Base-by-base conservation (phyloP, 352 stramenopile species). In the Globisporangium sylvaticum region DNA sequence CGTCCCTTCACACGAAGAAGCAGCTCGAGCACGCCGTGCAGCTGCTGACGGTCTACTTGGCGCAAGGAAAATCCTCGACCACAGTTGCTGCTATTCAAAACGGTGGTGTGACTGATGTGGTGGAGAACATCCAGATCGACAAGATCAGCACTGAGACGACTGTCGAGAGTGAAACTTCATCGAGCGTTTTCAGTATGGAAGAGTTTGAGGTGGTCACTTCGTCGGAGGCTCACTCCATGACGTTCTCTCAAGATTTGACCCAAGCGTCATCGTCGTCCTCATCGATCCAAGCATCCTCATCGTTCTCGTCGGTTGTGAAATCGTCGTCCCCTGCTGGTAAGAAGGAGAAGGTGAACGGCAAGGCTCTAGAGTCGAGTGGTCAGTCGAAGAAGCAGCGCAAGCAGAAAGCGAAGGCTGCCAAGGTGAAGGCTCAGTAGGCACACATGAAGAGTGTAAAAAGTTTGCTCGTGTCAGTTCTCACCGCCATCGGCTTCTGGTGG, bases 1-100 rank as follows among this genome's bases (percentile, higher is more conserved):
- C 83, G 55, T 80, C 83, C 20, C 67, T 91, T 37, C 85, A 94
- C 71, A 87, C 78, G 24, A 81, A 83, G 56, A 76, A 80, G 65
- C 80, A 94, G 65, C 70, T 96, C 31, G 75, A 91, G 46, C 75
- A 84, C 50, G 77, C 86, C 0, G 78, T 92, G 0, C 57, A 74
- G 6, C 65, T 65, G 56, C 64, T 94, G 15, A 69, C 73, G 8
- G 71, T 62, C 1, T 87, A 85, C 31, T 44, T 85, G 27, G 59
- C 53, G 1, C 27, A 71, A 66, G 48, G 34, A 34, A 60, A 60
- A 12, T 5, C 14, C 8, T 25, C 29, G 31, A 39, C 61, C 14
- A 56, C 20, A n/a, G 46, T 66, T 48, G 29, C 52, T 50, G 55
- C 59, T 29, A 32, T 46, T 22, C 31, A 54, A 10, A 37, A 29